These are phyloP conservation scores for Neurospora sp. DNA, from an alignment of 495 filamentous ascomycete genomes.

Conservation along the genomic window DNA sequence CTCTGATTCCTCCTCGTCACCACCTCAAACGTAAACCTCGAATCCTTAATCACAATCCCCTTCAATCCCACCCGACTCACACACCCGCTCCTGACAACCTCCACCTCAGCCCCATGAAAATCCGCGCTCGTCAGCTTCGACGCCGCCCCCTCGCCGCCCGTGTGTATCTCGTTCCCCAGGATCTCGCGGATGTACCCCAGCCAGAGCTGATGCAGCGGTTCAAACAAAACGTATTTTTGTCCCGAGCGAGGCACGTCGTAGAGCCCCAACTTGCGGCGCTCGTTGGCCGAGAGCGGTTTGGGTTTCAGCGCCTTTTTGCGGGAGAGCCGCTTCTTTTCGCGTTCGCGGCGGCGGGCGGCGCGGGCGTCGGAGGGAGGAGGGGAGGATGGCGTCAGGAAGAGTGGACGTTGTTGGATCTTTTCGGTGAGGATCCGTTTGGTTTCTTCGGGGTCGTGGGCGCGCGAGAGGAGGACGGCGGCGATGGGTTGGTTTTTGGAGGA, in stretches of 20 bases:
- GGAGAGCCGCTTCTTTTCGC: slow-evolving; percentile 45
- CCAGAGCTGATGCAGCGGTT: slow-evolving; percentile 71
- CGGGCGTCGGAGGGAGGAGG: slow-evolving; percentile 55
- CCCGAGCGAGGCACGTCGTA: slow-evolving; percentile 60
- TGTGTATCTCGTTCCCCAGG: slow-evolving; percentile 40
- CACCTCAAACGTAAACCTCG: slow-evolving; percentile 75
- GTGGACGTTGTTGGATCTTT: slow-evolving; percentile 71
- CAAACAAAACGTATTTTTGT: slow-evolving; percentile 66
- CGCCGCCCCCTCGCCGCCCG: slow-evolving; percentile 34
- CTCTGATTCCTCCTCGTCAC: slow-evolving; percentile 60
- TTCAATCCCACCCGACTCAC: slow-evolving; percentile 68
- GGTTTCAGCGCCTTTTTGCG: slow-evolving; percentile 53
- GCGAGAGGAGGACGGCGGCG: slow-evolving; percentile 56
- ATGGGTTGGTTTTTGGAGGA: slow-evolving; percentile 30
- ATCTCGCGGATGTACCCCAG: slow-evolving; percentile 70
- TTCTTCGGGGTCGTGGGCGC: slow-evolving; percentile 62
- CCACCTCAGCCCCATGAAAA: slow-evolving; percentile 76
- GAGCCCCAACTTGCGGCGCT: slow-evolving; percentile 62
- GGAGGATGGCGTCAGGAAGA: slow-evolving; percentile 65
- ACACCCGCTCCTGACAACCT: slow-evolving; percentile 74
- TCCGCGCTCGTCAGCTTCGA: slow-evolving; percentile 72
- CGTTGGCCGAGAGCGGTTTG: slow-evolving; percentile 64
- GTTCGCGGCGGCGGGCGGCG: slow-evolving; percentile 45
- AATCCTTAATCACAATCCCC: slow-evolving; percentile 84
- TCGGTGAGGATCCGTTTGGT: slow-evolving; percentile 64